Conservation (phyloP, 1,139 yeast species). For the Waltiozyma solani region DNA sequence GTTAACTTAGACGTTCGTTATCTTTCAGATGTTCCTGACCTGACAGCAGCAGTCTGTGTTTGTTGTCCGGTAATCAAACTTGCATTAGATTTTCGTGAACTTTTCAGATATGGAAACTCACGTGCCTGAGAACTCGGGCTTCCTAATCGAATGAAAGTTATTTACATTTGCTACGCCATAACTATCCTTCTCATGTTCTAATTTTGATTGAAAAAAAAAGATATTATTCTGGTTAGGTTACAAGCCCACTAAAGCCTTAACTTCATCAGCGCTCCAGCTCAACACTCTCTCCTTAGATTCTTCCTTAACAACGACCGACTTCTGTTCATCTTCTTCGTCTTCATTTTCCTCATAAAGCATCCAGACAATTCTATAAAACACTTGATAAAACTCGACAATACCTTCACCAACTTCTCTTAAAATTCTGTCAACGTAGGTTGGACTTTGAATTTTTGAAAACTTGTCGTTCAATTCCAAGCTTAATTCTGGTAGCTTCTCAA, state of each 20-base stretch:
- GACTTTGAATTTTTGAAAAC: slow-evolving; percentile 49
- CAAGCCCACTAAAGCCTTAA: slow-evolving; percentile 51
- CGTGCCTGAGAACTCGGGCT: too few relatives aligned
- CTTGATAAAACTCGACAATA: slow-evolving; percentile 43
- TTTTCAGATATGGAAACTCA: too few relatives aligned
- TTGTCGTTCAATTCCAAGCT: slow-evolving; percentile 51
- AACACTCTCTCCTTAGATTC: slow-evolving; percentile 21
- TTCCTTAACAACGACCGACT: background rate
- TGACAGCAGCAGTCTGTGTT: too few relatives aligned
- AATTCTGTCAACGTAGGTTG: slow-evolving; percentile 47
- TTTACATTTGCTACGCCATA: too few relatives aligned
- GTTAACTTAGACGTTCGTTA: too few relatives aligned
- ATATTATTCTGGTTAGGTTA: too few relatives aligned
- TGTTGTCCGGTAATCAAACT: too few relatives aligned
- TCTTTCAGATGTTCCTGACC: too few relatives aligned
- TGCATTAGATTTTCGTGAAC: too few relatives aligned
- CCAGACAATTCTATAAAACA: slow-evolving; percentile 35
- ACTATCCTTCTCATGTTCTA: too few relatives aligned
- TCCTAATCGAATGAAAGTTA: too few relatives aligned
- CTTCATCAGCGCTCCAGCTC: slow-evolving; percentile 47
- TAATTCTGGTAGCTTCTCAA: slow-evolving; percentile 47
- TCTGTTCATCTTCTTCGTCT: background rate
- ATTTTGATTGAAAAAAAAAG: too few relatives aligned
- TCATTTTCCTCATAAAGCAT: slow-evolving; percentile 23
- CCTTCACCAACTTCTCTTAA: slow-evolving; percentile 36